Conservation (phyloP, 106 monocot genomes). For the Dioscorea alata region DNA sequence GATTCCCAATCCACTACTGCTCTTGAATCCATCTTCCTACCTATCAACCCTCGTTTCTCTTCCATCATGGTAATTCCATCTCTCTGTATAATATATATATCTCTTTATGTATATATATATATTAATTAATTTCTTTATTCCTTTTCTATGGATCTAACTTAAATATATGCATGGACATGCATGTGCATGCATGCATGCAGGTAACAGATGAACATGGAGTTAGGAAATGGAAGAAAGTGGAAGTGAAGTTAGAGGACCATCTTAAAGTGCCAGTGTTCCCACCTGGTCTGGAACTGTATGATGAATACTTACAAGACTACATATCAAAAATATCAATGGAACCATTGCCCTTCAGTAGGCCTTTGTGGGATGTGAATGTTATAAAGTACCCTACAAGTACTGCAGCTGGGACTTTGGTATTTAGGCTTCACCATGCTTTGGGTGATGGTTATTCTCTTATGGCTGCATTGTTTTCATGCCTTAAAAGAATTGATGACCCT, state of each 20-base stretch:
- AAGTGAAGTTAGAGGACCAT: neutral
- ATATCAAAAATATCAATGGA: neutral
- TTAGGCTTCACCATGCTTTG: conserved; percentile 7
- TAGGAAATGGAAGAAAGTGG: neutral
- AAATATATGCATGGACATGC: too few species aligned
- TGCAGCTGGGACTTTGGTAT: neutral
- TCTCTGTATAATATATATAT: too few species aligned
- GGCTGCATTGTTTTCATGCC: neutral
- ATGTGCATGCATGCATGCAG: neutral
- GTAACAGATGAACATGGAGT: neutral
- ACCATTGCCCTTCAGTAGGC: neutral
- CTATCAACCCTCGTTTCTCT: conserved; percentile 2
- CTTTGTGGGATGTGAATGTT: neutral
- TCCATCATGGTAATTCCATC: conserved; percentile 6
- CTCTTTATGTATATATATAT: neutral
- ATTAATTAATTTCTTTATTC: too few species aligned
- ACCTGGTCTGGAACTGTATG: neutral
- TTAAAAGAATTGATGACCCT: neutral
- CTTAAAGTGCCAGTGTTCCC: conserved; percentile 1
- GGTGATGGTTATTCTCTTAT: conserved; percentile 5
- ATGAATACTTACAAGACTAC: neutral
- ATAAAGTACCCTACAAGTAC: conserved; percentile 1
- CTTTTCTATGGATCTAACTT: too few species aligned
- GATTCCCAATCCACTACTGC: neutral
- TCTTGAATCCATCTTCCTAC: neutral